Base-by-base conservation (phyloP, 2,329 filamentous ascomycete species). In the Exserohilum rostratum region DNA sequence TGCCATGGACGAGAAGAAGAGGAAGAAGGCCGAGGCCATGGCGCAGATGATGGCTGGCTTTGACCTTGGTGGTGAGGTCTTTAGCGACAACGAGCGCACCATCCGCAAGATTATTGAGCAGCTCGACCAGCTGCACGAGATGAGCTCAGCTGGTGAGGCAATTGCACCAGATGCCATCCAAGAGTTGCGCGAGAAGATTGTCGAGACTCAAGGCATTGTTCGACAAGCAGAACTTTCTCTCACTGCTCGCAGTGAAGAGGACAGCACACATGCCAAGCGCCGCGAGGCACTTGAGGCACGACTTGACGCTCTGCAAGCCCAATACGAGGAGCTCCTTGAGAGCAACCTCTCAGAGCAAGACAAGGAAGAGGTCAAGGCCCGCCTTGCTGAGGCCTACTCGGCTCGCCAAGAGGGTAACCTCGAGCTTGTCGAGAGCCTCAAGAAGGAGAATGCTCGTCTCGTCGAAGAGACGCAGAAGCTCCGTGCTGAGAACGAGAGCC, bases 41-140 rank as follows among this genome's bases (percentile, higher is more conserved):
- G 95, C 95, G 38, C 90, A 97, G 83, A 99, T 99, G 95, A 97
- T 99, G 93, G 95, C 95, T 55, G 92, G 93, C 3, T 98, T 99
- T 68, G 93, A 99, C 70, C 85, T 99, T 30, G 93, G 92, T 39
- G 89, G 90, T 44, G 93, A 97, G 53, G 88, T 96, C 29, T 96
- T 98, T 75, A 96, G 92, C 64, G 90, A 95, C 54, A 96, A 96
- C 66, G 95, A 99, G 76, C 85, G 88, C 60, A 88, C 87, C 46
- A 90, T 99, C 54, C 87, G 90, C 55, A 87, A 90, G 59, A 88
- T 92, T 59, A 93, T 98, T 65, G 86, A 92, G 65, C 88, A 90
- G 67, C 82, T 98, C 27, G 92, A 96, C 65, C 80, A 84, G 11
- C 81, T 98, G 37, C 84, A 92, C 62, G 89, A 92, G 65, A 83